phyloP scores from a whole-genome alignment of 345 rosid genomes.

The Aquilaria malaccensis region DNA sequence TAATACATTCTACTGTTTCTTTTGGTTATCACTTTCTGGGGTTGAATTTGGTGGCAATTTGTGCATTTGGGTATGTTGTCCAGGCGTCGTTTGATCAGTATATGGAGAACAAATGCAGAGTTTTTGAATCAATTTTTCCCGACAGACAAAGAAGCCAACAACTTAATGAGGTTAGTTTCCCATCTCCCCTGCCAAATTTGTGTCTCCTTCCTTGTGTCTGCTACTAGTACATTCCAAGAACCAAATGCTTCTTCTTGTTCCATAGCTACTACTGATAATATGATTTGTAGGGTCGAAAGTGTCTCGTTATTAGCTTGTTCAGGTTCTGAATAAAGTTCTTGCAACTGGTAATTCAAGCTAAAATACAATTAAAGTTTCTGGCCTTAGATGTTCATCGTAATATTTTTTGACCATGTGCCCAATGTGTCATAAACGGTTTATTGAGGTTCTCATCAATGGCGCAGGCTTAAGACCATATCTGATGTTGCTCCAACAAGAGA shows the following conservation, averaged over 20 bases:
- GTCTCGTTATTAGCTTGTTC: neutral
- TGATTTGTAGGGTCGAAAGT: neutral
- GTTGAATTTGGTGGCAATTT: neutral
- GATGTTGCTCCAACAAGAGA: neutral
- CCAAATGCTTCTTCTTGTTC: neutral
- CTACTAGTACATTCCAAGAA: neutral
- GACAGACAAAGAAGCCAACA: conserved; percentile 56
- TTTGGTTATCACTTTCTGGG: neutral
- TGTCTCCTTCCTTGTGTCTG: neutral
- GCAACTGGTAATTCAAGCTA: neutral
- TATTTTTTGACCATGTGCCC: neutral
- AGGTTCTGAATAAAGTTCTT: neutral
- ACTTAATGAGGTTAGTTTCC: conserved; percentile 51
- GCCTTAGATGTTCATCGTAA: too few relatives aligned
- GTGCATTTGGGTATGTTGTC: conserved; percentile 1
- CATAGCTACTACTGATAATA: neutral
- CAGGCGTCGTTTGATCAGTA: conserved; percentile 86
- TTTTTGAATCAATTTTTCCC: conserved; percentile 77
- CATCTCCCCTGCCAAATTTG: neutral
- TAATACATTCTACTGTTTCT: conserved; percentile 13
- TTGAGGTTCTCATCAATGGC: too few relatives aligned
- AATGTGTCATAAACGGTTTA: neutral
- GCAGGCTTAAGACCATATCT: too few relatives aligned
- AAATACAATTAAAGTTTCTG: neutral
- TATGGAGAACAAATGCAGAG: conserved; percentile 71